Conservation (phyloP, 2,329 filamentous ascomycete species). For the Lecanicillium sp. region DNA sequence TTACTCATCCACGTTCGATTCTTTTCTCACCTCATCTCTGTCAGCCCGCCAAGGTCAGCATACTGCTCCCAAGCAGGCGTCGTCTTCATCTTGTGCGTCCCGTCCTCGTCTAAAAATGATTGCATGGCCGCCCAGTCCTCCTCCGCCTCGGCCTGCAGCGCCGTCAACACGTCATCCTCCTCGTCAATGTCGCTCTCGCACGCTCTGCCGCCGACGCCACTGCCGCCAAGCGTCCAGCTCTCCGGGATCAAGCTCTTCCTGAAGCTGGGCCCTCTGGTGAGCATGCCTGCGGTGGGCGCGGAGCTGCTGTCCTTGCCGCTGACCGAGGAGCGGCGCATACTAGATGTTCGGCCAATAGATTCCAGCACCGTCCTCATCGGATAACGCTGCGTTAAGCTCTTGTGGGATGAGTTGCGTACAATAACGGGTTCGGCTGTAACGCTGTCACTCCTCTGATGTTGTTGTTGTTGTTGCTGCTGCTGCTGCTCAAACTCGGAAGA, state of each 20-base stretch:
- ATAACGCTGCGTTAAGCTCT: slow-evolving; percentile 8
- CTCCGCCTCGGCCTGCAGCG: slow-evolving; percentile 17
- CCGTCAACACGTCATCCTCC: slow-evolving; percentile 17
- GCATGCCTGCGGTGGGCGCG: slow-evolving; percentile 1
- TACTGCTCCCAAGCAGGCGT: slow-evolving; percentile 39
- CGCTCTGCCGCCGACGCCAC: slow-evolving; percentile 4
- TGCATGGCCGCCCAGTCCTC: slow-evolving; percentile 31
- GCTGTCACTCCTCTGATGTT: no score
- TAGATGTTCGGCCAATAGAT: slow-evolving; percentile 5
- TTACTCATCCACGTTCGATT: no score
- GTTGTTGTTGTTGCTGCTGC: no score
- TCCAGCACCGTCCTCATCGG: slow-evolving; percentile 7
- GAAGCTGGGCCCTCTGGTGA: slow-evolving; percentile 2
- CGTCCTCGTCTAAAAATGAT: slow-evolving; percentile 22
- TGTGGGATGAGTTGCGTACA: slow-evolving; percentile 8
- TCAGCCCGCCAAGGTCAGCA: slow-evolving; percentile 37
- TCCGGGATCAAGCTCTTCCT: slow-evolving; percentile 14
- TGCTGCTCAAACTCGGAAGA: slow-evolving; percentile 1
- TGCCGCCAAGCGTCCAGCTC: slow-evolving; percentile 8
- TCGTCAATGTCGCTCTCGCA: slow-evolving; percentile 14
- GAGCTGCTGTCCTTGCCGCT: slow-evolving; percentile 7
- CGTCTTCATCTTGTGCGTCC: slow-evolving; percentile 12
- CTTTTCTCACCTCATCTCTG: slow-evolving; percentile 23
- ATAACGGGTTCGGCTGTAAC: slow-evolving; percentile 5
- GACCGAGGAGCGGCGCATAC: not conserved